Evolutionary conservation across 2,329 filamentous ascomycete species (phyloP).

Genomic region (Verticillium klebahnii): DNA sequence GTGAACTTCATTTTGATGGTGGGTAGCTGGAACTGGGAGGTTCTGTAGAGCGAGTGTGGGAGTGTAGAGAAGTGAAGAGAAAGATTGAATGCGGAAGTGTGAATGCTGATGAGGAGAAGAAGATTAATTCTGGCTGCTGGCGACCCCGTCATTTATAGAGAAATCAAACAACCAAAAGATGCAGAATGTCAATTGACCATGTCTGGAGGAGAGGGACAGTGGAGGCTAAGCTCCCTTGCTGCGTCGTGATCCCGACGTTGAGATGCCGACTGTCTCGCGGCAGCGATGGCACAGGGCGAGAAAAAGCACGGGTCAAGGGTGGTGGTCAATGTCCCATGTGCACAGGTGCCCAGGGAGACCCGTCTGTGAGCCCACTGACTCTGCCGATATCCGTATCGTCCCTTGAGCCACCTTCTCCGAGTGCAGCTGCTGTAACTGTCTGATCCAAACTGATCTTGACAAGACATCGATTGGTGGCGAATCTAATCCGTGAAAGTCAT

Average conservation of each 20-base stretch:
- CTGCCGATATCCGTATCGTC: background rate
- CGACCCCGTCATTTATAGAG: background rate
- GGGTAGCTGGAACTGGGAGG: background rate
- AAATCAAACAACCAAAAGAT: background rate
- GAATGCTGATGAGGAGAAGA: background rate
- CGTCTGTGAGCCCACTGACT: background rate
- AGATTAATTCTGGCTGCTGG: background rate
- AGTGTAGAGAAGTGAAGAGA: background rate
- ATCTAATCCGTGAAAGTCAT: too few species aligned
- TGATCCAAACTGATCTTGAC: background rate
- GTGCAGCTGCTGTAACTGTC: background rate
- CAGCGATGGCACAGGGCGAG: background rate
- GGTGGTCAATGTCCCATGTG: background rate
- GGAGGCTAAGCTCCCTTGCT: background rate
- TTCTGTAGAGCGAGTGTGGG: background rate
- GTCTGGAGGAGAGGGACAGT: background rate
- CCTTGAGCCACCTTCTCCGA: background rate
- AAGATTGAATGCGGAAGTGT: background rate
- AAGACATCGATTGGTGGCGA: background rate
- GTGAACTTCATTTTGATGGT: conserved; percentile 4
- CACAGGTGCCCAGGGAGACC: background rate
- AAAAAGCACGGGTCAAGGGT: background rate
- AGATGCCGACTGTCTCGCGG: background rate
- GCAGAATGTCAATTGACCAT: background rate
- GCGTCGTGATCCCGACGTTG: background rate